Conservation (phyloP, 208 protist species). For the Phytomonas sp. region DNA sequence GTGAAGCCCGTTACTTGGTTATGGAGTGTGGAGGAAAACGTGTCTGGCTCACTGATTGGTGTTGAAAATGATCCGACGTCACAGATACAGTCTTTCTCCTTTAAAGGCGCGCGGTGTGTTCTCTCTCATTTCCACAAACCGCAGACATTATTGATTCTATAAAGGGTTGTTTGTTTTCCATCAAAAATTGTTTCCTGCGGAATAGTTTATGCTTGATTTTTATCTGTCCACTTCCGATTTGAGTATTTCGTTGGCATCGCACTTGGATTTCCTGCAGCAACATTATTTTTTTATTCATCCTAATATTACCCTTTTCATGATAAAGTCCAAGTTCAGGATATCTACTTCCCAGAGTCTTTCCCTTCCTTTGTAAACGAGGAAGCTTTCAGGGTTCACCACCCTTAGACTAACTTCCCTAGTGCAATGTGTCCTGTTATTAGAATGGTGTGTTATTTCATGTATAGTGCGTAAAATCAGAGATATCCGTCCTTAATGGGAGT, state of each 20-base stretch:
- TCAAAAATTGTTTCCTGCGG: neutral
- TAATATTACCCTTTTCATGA: neutral
- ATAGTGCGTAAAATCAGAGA: neutral
- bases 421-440: neutral
- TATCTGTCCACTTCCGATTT: neutral
- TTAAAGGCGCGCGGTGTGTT: neutral
- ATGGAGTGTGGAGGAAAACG: neutral
- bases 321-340: neutral
- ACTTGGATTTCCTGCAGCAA: neutral
- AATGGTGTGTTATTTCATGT: neutral
- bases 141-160: neutral
- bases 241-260: neutral
- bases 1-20: neutral
- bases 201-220: neutral
- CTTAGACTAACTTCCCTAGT: neutral
- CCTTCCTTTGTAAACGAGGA: too few species aligned
- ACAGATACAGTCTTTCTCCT: neutral
- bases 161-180: neutral
- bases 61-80: neutral
- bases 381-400: neutral
- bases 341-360: neutral
- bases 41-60: neutral
- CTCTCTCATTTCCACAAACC: neutral
- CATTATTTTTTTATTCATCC: neutral
- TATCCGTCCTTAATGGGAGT: neutral